Evolutionary conservation across 2,329 filamentous ascomycete genomes (phyloP).

Genomic region (Diaporthe sp.): DNA sequence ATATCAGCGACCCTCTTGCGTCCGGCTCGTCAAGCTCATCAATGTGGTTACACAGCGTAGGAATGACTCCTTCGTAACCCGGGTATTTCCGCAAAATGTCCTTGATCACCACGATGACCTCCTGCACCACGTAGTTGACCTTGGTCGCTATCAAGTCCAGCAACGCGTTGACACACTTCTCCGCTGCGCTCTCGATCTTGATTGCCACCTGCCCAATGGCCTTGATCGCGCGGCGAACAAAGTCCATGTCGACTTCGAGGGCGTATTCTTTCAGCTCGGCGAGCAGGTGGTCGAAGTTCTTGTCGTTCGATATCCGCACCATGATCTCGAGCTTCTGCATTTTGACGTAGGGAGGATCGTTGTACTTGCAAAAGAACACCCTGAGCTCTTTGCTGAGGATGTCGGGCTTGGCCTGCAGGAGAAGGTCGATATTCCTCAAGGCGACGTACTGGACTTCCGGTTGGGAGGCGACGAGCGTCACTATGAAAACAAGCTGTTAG

Average conservation of each 20-base stretch:
- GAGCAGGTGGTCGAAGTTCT: conserved; percentile 93
- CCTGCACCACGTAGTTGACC: conserved; percentile 98
- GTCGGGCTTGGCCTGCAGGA: conserved; percentile 95
- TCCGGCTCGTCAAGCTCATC: conserved; percentile 96
- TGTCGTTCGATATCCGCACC: conserved; percentile 98
- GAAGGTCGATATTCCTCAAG: conserved; percentile 92
- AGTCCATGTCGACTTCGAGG: conserved; percentile 98
- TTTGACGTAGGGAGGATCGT: conserved; percentile 97
- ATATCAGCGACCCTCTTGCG: conserved; percentile 90
- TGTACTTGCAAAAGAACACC: conserved; percentile 99
- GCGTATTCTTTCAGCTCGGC: conserved; percentile 98
- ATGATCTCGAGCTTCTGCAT: conserved; percentile 98
- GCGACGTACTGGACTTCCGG: conserved; percentile 99
- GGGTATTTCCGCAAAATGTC: conserved; percentile 98
- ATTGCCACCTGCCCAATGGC: conserved; percentile 98
- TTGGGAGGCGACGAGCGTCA: conserved; percentile 93
- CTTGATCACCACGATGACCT: conserved; percentile 98
- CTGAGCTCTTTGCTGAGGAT: conserved; percentile 97
- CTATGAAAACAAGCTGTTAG: conserved; percentile 53
- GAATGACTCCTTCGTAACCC: conserved; percentile 97
- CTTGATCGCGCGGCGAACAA: conserved; percentile 91
- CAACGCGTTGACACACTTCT: conserved; percentile 94
- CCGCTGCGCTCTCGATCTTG: conserved; percentile 95
- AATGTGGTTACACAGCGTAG: conserved; percentile 94
- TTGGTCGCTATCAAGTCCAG: conserved; percentile 96